Conservation (phyloP, 1,139 yeast genomes). For the Cylindricascospora bacillispora region DNA sequence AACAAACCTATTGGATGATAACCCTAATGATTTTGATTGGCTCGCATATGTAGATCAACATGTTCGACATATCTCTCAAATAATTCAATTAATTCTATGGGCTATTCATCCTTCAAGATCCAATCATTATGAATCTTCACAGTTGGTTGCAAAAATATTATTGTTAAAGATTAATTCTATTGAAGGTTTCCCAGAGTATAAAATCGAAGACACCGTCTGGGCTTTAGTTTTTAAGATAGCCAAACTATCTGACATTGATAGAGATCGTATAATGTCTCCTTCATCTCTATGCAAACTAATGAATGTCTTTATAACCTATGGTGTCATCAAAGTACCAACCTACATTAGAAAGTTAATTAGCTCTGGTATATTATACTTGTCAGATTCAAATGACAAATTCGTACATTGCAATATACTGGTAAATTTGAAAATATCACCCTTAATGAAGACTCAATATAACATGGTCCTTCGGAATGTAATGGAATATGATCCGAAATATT, state of each 20-base stretch:
- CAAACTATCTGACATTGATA: constrained; percentile 12
- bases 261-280: constrained; percentile 8
- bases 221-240: constrained; percentile 22
- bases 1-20: constrained; percentile 17
- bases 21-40: constrained; percentile 23
- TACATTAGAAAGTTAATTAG: constrained; percentile 71
- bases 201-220: constrained; percentile 24
- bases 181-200: constrained; percentile 21
- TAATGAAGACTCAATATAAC: constrained; percentile 28
- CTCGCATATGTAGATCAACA: constrained; percentile 20
- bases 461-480: constrained; percentile 29
- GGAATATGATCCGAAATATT: constrained; percentile 21
- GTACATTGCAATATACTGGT: constrained; percentile 26
- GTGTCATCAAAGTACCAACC: constrained; percentile 38
- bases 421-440: constrained; percentile 26
- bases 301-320: constrained; percentile 22
- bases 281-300: constrained; percentile 15
- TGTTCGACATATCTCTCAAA: constrained; percentile 12
- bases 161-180: constrained; percentile 20
- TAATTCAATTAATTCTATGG: constrained; percentile 23
- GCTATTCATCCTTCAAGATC: constrained; percentile 22
- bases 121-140: constrained; percentile 22
- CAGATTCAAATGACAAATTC: constrained; percentile 25
- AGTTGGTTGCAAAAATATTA: constrained; percentile 21
- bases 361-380: constrained; percentile 59